Evolutionary conservation across 345 rosid genomes (phyloP).

Genomic region (Gossypium anomalum): DNA sequence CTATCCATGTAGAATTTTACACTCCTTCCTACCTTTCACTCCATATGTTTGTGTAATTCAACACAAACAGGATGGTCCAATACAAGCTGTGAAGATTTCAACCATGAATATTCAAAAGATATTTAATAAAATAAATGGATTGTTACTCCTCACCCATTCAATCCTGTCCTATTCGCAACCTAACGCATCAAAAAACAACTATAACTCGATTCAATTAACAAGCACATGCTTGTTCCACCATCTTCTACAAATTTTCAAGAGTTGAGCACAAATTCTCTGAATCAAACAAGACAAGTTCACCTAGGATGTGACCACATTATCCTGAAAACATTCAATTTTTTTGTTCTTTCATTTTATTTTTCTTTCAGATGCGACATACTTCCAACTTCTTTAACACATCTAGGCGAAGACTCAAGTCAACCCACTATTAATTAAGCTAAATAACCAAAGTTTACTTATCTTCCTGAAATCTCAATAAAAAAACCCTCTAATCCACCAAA

Average conservation of each 20-base stretch:
- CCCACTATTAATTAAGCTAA: background rate
- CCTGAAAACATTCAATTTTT: background rate
- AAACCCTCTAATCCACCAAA: background rate
- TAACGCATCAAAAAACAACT: background rate
- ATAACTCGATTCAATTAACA: background rate
- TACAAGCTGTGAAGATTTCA: background rate
- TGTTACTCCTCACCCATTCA: background rate
- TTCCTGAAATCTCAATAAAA: background rate
- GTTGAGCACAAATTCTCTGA: background rate
- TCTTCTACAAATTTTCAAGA: background rate
- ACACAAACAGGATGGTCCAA: background rate
- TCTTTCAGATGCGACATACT: background rate
- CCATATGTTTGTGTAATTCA: background rate
- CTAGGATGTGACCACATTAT: background rate
- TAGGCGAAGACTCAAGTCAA: constrained; percentile 4
- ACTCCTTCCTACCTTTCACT: background rate
- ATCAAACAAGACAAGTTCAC: background rate
- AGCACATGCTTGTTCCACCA: background rate
- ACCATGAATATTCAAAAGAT: background rate
- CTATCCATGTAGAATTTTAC: background rate
- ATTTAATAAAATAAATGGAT: background rate
- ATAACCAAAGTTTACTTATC: background rate
- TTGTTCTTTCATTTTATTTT: background rate
- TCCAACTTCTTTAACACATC: constrained; percentile 5
- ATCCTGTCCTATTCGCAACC: background rate